Conservation (phyloP, 2,329 filamentous ascomycete species). For the Nothophoma quercina region DNA sequence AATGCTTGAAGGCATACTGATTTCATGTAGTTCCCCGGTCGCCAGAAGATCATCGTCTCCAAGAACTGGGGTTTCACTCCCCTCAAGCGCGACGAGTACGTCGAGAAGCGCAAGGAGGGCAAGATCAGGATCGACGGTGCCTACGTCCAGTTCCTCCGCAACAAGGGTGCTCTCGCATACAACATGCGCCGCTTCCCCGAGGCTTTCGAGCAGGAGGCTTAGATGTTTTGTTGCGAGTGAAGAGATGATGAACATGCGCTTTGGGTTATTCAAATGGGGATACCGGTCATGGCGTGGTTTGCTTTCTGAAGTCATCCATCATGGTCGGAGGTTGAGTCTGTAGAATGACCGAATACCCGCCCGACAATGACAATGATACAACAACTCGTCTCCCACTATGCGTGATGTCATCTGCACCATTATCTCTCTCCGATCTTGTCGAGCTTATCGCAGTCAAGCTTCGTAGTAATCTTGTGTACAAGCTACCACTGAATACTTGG, state of each 20-base stretch:
- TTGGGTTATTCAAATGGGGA: slow-evolving; percentile 43
- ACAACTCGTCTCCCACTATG: slow-evolving; percentile 7
- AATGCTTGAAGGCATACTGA: background rate
- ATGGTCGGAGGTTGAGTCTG: slow-evolving; percentile 38
- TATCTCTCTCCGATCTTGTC: background rate
- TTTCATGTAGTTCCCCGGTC: slow-evolving; percentile 81
- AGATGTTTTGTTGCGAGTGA: slow-evolving; percentile 33
- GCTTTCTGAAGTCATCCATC: slow-evolving; percentile 46
- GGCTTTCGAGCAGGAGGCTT: slow-evolving; percentile 69
- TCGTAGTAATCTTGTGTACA: too few relatives aligned
- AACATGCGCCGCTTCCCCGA: slow-evolving; percentile 97
- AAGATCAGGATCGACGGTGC: slow-evolving; percentile 97
- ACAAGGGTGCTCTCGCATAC: slow-evolving; percentile 82
- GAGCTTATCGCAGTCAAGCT: too few relatives aligned
- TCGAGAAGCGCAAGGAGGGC: slow-evolving; percentile 92
- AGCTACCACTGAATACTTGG: too few relatives aligned
- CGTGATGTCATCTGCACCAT: slow-evolving; percentile 1
- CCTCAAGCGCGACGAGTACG: slow-evolving; percentile 96
- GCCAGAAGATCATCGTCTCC: slow-evolving; percentile 99
- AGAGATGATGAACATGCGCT: slow-evolving; percentile 39
- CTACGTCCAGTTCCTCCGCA: slow-evolving; percentile 98
- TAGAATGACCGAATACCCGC: slow-evolving; percentile 40
- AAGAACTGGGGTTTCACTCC: slow-evolving; percentile 99
- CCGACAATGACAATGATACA: slow-evolving; percentile 47
- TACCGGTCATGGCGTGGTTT: slow-evolving; percentile 50